Conservation (phyloP, 2,329 filamentous ascomycete genomes). For the Magnaporthiopsis incrustans region DNA sequence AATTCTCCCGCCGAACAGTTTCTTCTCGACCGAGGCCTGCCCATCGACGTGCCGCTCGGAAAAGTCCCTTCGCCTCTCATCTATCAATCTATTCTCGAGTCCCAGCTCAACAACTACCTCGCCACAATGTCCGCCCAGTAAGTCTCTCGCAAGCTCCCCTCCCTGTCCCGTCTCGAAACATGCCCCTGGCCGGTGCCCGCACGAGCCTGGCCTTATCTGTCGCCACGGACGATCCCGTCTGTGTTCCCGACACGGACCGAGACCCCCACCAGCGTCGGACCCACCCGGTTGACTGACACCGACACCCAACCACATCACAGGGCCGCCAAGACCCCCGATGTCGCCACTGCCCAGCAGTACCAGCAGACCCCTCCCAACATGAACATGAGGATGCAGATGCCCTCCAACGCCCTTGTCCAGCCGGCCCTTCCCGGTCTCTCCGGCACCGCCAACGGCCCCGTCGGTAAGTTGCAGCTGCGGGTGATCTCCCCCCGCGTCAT, state of each 20-base stretch:
- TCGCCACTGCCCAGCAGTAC: constrained; percentile 6
- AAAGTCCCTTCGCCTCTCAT: constrained; percentile 3
- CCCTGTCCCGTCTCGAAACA: background rate
- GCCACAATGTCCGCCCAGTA: constrained; percentile 7
- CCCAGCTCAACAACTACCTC: constrained; percentile 5
- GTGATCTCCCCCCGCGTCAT: background rate
- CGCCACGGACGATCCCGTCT: background rate
- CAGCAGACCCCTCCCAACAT: constrained; percentile 4
- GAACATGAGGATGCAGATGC: constrained; percentile 7
- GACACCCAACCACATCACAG: background rate
- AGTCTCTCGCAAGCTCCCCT: background rate
- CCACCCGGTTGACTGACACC: background rate
- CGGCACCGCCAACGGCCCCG: constrained; percentile 24
- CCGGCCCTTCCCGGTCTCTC: constrained; percentile 27
- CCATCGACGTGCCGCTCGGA: constrained; percentile 3
- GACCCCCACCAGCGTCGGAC: background rate
- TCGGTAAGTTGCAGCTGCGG: constrained; percentile 15
- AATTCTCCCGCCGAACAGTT: constrained; percentile 7
- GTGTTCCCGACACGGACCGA: background rate
- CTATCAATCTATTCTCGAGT: constrained; percentile 2
- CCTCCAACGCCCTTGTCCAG: constrained; percentile 10
- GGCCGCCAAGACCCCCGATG: constrained; percentile 5
- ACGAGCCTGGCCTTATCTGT: background rate
- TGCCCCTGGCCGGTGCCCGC: too few species aligned
- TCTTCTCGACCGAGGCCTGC: constrained; percentile 7